phyloP scores from a whole-genome alignment of 2,329 filamentous ascomycete species.

The Fusarium siculi region DNA sequence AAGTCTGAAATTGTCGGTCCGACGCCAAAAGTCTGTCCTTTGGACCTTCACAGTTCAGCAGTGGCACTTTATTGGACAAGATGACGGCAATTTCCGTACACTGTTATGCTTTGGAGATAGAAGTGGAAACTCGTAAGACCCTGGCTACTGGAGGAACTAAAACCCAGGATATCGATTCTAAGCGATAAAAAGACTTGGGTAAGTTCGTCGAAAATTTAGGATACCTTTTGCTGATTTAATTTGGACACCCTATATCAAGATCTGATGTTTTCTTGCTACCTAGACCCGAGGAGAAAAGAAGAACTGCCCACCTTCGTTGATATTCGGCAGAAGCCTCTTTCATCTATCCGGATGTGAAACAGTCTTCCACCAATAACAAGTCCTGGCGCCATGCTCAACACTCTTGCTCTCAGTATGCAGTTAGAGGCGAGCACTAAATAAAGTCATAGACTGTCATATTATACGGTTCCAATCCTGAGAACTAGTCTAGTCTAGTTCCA shows the following conservation, averaged over 20 bases:
- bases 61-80: not conserved
- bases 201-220: too few species aligned
- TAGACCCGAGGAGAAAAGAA: too few species aligned
- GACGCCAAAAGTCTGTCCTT: not conserved
- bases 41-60: too few species aligned
- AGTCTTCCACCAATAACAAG: not conserved
- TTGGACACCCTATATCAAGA: too few species aligned
- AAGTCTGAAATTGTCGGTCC: not conserved
- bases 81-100: not conserved
- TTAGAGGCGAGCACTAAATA: too few species aligned
- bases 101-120: too few species aligned
- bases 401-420: too few species aligned
- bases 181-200: too few species aligned
- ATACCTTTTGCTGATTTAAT: too few species aligned
- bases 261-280: too few species aligned
- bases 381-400: not conserved
- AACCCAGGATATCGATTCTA: too few species aligned
- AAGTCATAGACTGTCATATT: rapidly evolving
- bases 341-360: not conserved
- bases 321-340: not conserved
- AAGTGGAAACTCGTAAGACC: not conserved
- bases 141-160: not conserved
- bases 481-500: not conserved
- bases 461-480: not conserved
- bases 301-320: too few species aligned